Evolutionary conservation across 371 early-diverging fungal genomes (phyloP).

Genomic region (Mucor irregularis): DNA sequence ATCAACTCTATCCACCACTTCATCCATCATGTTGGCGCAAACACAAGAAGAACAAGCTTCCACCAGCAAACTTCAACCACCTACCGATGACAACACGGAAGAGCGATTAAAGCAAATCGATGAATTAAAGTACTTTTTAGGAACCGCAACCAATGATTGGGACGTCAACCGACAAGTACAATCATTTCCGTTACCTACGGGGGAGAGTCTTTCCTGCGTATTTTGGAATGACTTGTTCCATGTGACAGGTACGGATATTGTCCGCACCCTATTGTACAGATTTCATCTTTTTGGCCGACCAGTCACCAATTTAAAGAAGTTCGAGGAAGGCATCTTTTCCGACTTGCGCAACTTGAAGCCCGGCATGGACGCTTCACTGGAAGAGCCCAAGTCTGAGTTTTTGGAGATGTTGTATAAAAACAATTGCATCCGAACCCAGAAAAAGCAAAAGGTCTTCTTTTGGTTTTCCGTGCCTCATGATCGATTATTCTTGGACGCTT

Average conservation of each 20-base stretch:
- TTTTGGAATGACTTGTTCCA: constrained; percentile 90
- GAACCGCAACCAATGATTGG: constrained; percentile 65
- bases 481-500: constrained; percentile 93
- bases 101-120: constrained; percentile 47
- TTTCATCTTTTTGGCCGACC: constrained; percentile 92
- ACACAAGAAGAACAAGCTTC: neutral
- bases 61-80: constrained; percentile 9
- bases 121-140: constrained; percentile 56
- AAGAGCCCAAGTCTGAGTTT: constrained; percentile 97
- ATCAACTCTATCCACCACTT: neutral
- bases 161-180: constrained; percentile 51
- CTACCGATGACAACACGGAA: constrained; percentile 30
- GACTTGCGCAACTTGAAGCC: constrained; percentile 98
- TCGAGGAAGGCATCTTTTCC: constrained; percentile 99
- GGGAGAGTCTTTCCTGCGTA: constrained; percentile 89
- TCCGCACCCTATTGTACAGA: constrained; percentile 91
- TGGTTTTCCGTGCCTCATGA: constrained; percentile 99
- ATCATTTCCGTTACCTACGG: constrained; percentile 76
- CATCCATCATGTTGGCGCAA: neutral
- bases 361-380: constrained; percentile 94
- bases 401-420: constrained; percentile 97
- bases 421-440: constrained; percentile 99
- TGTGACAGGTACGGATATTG: constrained; percentile 99
- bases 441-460: constrained; percentile 99
- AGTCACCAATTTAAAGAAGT: constrained; percentile 95